Evolutionary conservation across 2,329 filamentous ascomycete species (phyloP), one percentile per base, ranked within the genome.

Genomic region (Nothophaeocryptopus gaeumannii): DNA sequence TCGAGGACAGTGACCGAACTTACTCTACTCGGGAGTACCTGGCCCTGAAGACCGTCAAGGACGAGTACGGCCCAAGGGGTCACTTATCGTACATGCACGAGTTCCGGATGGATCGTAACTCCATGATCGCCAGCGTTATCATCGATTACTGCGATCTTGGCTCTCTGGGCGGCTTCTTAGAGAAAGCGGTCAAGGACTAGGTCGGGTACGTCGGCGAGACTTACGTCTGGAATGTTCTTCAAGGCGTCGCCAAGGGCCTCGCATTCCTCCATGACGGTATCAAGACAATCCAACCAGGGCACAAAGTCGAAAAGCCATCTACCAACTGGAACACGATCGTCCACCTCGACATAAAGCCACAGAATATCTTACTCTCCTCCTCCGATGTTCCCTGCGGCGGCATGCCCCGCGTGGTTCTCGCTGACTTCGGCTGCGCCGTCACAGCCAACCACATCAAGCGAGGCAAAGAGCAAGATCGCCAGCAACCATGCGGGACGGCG

Each of bases 191-290:
- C 10, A 45, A 39, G 9, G 29, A 33, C 5, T n/a, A 20, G 11
- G 32, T 36, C 10, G 16, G 31, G 5, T 8, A 14, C 7, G 47
- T 53, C 14, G 9, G 29, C 7, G 50, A 53, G 31, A 26, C 32
- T 8, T 30, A 5, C 3, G 20, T 52, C 40, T 56, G 54, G 54
- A 50, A 53, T 9, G 32, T 56, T 12, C 11, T 49, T 4, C 34
- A 51, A 9, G 44, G 54, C 15, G 47, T 53, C 8, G 47, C 53
- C 12, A 36, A 29, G 32, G 56, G 47, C 14, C 39, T 60, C 29
- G 48, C 48, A 3, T 60, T 58, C 33, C 47, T 58, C 86, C 58
- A 60, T 35, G 37, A 50, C 13, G 58, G 58, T 4, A 39, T 47
- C 20, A 50, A 43, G 15, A 36, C 41, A 8, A 39, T 51, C 36